Percentiles rank a stretch among this genome's conserved stretches.
phyloP scores from a whole-genome alignment of 1,284 basidiomycete species.

The Xerocomus alliaceus region DNA sequence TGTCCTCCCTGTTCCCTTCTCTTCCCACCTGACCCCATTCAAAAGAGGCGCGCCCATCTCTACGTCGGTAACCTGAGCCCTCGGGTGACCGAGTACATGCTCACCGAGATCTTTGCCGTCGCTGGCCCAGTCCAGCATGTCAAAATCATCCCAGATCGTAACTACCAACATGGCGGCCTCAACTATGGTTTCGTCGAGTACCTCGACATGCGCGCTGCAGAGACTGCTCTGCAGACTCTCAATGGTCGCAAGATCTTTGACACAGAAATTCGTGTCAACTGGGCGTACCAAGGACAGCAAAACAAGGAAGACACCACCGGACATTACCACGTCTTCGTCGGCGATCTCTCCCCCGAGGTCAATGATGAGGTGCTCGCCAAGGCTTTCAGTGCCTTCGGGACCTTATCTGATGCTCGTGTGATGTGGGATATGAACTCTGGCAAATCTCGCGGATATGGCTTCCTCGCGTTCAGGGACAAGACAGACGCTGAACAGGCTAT shows the following conservation, averaged over 20 bases:
- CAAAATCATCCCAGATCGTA: slow-evolving; percentile 98
- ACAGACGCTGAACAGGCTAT: slow-evolving; percentile 98
- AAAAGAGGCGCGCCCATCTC: slow-evolving; percentile 86
- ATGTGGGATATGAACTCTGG: slow-evolving; percentile 99
- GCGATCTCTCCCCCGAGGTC: slow-evolving; percentile 96
- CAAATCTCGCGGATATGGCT: slow-evolving; percentile 93
- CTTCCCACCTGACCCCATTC: slow-evolving; percentile 35
- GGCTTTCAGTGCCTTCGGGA: slow-evolving; percentile 94
- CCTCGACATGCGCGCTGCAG: slow-evolving; percentile 95
- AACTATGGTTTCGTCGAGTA: slow-evolving; percentile 99
- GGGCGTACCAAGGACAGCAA: slow-evolving; percentile 96
- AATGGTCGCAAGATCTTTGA: slow-evolving; percentile 99
- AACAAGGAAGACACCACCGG: slow-evolving; percentile 95
- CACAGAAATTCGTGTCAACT: slow-evolving; percentile 96
- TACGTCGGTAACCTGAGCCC: slow-evolving; percentile 97
- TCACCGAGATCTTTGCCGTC: slow-evolving; percentile 95
- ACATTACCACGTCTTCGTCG: slow-evolving; percentile 98
- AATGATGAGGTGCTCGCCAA: slow-evolving; percentile 96
- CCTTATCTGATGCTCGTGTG: slow-evolving; percentile 94
- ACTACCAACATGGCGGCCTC: slow-evolving; percentile 95
- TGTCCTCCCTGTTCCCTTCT: slow-evolving; percentile 37
- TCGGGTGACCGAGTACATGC: slow-evolving; percentile 92
- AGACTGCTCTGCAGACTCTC: slow-evolving; percentile 94
- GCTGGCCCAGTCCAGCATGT: slow-evolving; percentile 95
- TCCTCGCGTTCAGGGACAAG: slow-evolving; percentile 94